Percentiles rank a stretch among this genome's conserved stretches.
Evolutionary conservation across 1,284 basidiomycete species (phyloP).

Genomic region (Ceratobasidium sp.): DNA sequence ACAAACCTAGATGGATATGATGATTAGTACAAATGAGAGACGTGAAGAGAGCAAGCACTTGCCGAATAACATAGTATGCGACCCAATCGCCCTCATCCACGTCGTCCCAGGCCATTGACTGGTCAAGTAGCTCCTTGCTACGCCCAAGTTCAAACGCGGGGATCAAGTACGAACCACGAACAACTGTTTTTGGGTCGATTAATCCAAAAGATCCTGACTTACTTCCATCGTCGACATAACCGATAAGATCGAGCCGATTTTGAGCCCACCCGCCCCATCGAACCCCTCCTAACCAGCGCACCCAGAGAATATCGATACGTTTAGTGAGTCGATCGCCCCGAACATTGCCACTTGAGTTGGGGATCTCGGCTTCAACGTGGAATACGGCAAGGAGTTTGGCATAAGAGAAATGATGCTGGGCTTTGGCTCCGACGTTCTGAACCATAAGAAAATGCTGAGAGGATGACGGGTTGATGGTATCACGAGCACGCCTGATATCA

Average conservation of each 20-base stretch:
- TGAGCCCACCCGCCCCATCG: constrained; percentile 6
- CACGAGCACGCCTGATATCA: constrained; percentile 47
- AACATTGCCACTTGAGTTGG: neutral
- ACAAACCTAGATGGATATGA: neutral
- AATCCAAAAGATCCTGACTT: constrained; percentile 52
- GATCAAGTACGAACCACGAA: constrained; percentile 50
- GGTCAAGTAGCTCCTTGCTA: constrained; percentile 5
- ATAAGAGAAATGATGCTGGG: constrained; percentile 49
- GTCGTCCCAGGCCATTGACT: constrained; percentile 43
- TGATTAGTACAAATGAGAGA: neutral
- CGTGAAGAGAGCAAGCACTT: too few relatives aligned
- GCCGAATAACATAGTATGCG: constrained; percentile 51
- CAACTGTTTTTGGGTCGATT: constrained; percentile 50
- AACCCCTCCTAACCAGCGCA: constrained; percentile 47
- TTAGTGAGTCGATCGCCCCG: neutral
- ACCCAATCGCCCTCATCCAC: constrained; percentile 47
- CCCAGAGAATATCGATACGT: constrained; percentile 45
- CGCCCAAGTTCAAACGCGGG: constrained; percentile 45
- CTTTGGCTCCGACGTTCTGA: constrained; percentile 42
- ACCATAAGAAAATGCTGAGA: constrained; percentile 49
- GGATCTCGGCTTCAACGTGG: constrained; percentile 44
- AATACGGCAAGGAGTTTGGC: constrained; percentile 50
- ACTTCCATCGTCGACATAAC: constrained; percentile 46
- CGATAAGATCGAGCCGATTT: constrained; percentile 45
- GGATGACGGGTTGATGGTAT: constrained; percentile 51